Evolutionary conservation across 768 basidiomycete genomes (phyloP), one percentile per base, ranked within the genome.

Genomic region (Calvatia gigantea): DNA sequence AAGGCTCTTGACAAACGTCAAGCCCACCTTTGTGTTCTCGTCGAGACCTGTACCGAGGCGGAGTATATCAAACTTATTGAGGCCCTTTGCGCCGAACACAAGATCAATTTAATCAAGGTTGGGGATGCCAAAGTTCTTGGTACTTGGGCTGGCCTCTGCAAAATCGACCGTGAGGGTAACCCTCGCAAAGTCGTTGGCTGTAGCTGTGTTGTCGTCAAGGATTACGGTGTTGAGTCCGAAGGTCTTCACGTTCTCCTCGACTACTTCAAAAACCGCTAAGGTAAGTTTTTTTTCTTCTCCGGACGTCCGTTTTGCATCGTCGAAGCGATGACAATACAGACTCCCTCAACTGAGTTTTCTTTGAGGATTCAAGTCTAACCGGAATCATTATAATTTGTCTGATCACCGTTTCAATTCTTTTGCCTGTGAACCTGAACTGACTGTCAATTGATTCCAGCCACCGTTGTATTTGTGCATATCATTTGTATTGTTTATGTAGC

Each of bases 1-100:
- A 99, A 99, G 82, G 92, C 96, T 58, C 83, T 99, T 63, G 96
- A 99, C 84, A 97, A 94, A 80, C 89, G 94, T 66, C 92, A 95
- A 81, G 96, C 95, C 54, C 96, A 98, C 74, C 82, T 98, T 45
- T 98, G 96, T 76, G 95, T 99, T 59, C 88, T 99, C 67, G 95
- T 98, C 70, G 96, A 99, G 85, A 94, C 94, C 55, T 97, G 94
- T 82, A 94, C 91, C 51, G 96, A 98, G 78, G 91, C 95, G 63
- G 96, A 98, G 77, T 98, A 99, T 83, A 91, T 97, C 85, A 98
- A 98, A 81, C 92, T 99, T 79, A 97, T 99, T 64, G 95, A 98
- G 78, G 96, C 96, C 48, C 93, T 99, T 70, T 98, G 96, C 72
- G 90, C 93, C 60, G 94, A 97, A 79, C 95, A 98, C 86, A 96